Conservation (phyloP, 192 early-diverging fungal genomes). For the Thoreauomyces humboldtii region DNA sequence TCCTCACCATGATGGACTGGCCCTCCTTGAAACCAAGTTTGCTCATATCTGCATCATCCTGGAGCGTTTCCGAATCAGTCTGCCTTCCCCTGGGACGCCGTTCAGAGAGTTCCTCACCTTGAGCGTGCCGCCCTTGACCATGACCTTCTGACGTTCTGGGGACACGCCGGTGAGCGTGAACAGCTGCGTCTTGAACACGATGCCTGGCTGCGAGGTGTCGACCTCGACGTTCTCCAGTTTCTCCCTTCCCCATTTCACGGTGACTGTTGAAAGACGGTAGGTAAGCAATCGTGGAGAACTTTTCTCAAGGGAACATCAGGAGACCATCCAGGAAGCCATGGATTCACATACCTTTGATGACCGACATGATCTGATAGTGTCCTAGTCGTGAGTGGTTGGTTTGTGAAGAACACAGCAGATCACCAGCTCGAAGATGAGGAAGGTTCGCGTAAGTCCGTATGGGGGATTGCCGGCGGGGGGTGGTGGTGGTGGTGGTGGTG, state of each 20-base stretch:
- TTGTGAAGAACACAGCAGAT: no score
- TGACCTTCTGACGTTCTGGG: constrained; percentile 91
- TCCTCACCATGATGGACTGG: constrained; percentile 32
- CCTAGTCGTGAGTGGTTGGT: no score
- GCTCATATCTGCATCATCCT: constrained; percentile 77
- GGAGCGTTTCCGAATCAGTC: not conserved
- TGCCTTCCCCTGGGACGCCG: not conserved
- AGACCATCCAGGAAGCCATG: no score
- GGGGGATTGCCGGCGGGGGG: no score
- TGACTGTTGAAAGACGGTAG: constrained; percentile 50
- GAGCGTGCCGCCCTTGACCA: constrained; percentile 88
- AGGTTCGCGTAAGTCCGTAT: no score
- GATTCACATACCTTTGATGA: no score
- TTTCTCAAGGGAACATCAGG: no score
- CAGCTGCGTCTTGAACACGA: constrained; percentile 83
- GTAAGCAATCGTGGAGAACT: not conserved
- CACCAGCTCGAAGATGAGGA: no score
- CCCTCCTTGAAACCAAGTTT: constrained; percentile 73
- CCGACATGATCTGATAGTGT: no score
- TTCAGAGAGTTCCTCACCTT: constrained; percentile 52
- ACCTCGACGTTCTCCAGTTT: constrained; percentile 78
- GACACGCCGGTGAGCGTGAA: constrained; percentile 87
- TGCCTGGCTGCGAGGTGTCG: constrained; percentile 69
- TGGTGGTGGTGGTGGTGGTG: no score
- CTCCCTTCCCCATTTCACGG: constrained; percentile 88